Evolutionary conservation across 2,329 filamentous ascomycete species (phyloP).

Genomic region (Macrophomina tecta): DNA sequence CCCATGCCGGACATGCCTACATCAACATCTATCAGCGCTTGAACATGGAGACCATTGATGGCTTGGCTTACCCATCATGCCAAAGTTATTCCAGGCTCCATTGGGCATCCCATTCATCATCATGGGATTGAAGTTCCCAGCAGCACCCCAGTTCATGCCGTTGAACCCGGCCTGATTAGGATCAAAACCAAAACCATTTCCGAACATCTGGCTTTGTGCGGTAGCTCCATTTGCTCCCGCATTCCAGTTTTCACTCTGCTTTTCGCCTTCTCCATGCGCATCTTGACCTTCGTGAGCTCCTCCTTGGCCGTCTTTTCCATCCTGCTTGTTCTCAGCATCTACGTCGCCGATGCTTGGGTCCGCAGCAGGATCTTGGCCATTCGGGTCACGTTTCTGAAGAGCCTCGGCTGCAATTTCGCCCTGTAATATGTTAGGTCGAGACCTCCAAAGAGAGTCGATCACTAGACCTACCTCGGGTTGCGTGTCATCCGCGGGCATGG

Average conservation of each 20-base stretch:
- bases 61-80: constrained; percentile 82
- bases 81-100: constrained; percentile 78
- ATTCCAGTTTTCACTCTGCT: constrained; percentile 34
- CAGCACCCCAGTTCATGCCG: constrained; percentile 64
- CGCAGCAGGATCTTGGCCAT: constrained; percentile 6
- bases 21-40: constrained; percentile 37
- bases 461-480: constrained; percentile 4
- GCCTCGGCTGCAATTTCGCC: not conserved
- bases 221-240: constrained; percentile 33
- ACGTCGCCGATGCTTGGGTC: constrained; percentile 2
- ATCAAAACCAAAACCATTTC: constrained; percentile 53
- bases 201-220: constrained; percentile 36
- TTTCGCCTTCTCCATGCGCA: constrained; percentile 29
- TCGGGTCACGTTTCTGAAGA: not conserved
- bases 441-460: not conserved
- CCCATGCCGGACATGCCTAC: constrained; percentile 77
- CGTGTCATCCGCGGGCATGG: not conserved
- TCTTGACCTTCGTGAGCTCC: constrained; percentile 25
- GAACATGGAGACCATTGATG: constrained; percentile 30
- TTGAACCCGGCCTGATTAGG: constrained; percentile 55
- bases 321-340: constrained; percentile 31
- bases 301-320: constrained; percentile 32
- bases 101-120: constrained; percentile 61
- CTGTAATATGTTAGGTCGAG: not conserved
- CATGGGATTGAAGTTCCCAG: constrained; percentile 72